Evolutionary conservation across 2,329 filamentous ascomycete genomes (phyloP).

Genomic region (Aspergillus intermedius): DNA sequence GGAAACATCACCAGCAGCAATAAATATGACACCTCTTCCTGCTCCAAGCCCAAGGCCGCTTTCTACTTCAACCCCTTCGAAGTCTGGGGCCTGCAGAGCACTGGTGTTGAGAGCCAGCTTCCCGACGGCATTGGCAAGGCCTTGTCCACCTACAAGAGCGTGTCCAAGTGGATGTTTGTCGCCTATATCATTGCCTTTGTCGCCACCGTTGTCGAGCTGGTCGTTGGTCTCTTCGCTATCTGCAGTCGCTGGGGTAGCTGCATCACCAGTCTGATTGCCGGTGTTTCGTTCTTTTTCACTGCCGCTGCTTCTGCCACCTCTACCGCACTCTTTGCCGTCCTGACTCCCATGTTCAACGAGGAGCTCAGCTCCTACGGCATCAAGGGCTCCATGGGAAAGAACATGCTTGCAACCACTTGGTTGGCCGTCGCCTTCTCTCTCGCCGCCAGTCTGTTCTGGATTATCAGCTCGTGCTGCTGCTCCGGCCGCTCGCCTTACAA

Average conservation of each 20-base stretch:
- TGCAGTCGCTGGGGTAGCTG: slow-evolving; percentile 78
- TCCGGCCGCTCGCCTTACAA: slow-evolving; percentile 54
- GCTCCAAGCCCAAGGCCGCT: slow-evolving; percentile 64
- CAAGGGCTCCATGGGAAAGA: slow-evolving; percentile 57
- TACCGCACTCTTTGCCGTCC: slow-evolving; percentile 64
- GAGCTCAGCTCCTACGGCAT: slow-evolving; percentile 67
- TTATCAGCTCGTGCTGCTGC: slow-evolving; percentile 89
- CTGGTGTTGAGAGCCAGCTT: slow-evolving; percentile 55
- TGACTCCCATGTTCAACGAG: slow-evolving; percentile 62
- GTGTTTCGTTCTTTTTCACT: slow-evolving; percentile 50
- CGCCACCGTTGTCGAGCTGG: slow-evolving; percentile 62
- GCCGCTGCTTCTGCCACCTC: slow-evolving; percentile 64
- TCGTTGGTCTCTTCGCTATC: slow-evolving; percentile 74
- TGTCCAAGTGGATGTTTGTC: slow-evolving; percentile 76
- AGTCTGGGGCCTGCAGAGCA: slow-evolving; percentile 54
- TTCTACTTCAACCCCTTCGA: slow-evolving; percentile 72
- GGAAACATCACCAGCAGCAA: slow-evolving; percentile 51
- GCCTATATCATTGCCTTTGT: slow-evolving; percentile 69
- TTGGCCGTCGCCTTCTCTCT: slow-evolving; percentile 71
- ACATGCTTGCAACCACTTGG: slow-evolving; percentile 70
- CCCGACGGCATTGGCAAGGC: slow-evolving; percentile 61
- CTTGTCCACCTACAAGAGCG: slow-evolving; percentile 65
- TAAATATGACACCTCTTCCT: slow-evolving; percentile 49
- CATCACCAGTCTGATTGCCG: slow-evolving; percentile 69
- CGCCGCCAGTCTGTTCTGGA: slow-evolving; percentile 78